Percentiles rank a stretch among this genome's conserved stretches.
phyloP scores from a whole-genome alignment of 495 filamentous ascomycete species.

The Staphylotrichum longicolle region DNA sequence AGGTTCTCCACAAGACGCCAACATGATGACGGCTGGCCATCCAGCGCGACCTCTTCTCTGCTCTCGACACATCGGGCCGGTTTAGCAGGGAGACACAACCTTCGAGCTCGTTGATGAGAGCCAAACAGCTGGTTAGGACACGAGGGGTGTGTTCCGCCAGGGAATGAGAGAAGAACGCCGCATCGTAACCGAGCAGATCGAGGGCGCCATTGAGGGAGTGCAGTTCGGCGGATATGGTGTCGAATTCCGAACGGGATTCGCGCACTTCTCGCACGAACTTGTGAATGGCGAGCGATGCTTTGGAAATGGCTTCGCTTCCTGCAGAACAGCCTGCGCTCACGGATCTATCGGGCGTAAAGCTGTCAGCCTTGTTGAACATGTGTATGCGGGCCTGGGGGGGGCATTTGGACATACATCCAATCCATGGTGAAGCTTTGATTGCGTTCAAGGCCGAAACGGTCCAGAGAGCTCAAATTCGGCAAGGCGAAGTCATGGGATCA shows the following conservation, averaged over 20 bases:
- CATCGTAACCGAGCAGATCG: constrained; percentile 47
- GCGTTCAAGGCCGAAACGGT: not conserved
- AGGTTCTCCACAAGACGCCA: constrained; percentile 33
- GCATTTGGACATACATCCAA: constrained; percentile 12
- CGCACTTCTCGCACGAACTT: constrained; percentile 47
- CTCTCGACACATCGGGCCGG: constrained; percentile 31
- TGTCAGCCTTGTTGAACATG: too few species aligned
- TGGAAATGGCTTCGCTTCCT: constrained; percentile 37
- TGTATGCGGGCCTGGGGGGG: not conserved
- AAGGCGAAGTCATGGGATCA: too few species aligned
- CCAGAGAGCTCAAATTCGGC: too few species aligned
- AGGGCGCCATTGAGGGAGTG: constrained; percentile 47
- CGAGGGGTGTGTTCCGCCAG: constrained; percentile 39
- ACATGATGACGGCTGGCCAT: constrained; percentile 37
- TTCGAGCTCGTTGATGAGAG: constrained; percentile 38
- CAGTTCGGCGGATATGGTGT: constrained; percentile 48
- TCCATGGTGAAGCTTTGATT: not conserved
- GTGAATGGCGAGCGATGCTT: constrained; percentile 31
- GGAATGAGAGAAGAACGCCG: constrained; percentile 35
- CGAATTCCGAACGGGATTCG: constrained; percentile 46
- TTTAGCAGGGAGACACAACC: constrained; percentile 33
- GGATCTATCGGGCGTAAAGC: constrained; percentile 28
- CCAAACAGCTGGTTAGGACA: constrained; percentile 38
- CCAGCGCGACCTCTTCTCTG: constrained; percentile 45
- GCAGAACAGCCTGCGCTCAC: constrained; percentile 44